Evolutionary conservation across 495 filamentous ascomycete genomes (phyloP), one percentile per base, ranked within the genome.

Genomic region (Penicillium verhagenii): DNA sequence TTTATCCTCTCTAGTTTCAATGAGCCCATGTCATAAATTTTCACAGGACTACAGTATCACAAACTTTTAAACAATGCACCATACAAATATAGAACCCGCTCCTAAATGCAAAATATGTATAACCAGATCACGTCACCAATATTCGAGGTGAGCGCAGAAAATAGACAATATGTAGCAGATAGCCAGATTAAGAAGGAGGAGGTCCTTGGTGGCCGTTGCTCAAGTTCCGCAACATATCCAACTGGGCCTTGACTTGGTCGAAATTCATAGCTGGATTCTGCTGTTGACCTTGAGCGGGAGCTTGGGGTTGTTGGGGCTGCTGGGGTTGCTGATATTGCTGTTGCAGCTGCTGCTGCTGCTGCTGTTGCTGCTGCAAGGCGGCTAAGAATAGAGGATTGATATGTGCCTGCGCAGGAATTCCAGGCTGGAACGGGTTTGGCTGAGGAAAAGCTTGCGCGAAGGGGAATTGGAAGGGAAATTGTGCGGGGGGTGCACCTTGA

Each of bases 311-410:
- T 25, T 63, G 68, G 14, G 69, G 61, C 26, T 63, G 60, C 28
- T 70, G 67, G 21, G 50, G 52, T 39, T 70, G 71, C 18, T 65
- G 67, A 6, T 47, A 26, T 19, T 46, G 45, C 11, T 53, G 46
- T 16, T 69, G 64, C 21, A 68, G 68, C 14, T 68, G 66, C 31
- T 61, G 66, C 48, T 71, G 66, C 48, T 73, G 76, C 46, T 73
- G 67, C 14, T 59, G 61, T 52, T 77, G 73, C 24, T 70, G 73
- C 35, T 73, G 71, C 46, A 76, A 74, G 48, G 68, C 66, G 56
- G 73, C 74, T 56, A 89, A 76, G 70, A 90, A 86, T 1, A 82
- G 76, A 6, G 87, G 87, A 50, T 86, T 89, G 57, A 90, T 77
- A 48, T 85, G 84, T 1, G 81, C 75, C 28, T 81, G 83, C n/a